Base-by-base conservation (phyloP, 129 eudicot species). In the Centaurea solstitialis region DNA sequence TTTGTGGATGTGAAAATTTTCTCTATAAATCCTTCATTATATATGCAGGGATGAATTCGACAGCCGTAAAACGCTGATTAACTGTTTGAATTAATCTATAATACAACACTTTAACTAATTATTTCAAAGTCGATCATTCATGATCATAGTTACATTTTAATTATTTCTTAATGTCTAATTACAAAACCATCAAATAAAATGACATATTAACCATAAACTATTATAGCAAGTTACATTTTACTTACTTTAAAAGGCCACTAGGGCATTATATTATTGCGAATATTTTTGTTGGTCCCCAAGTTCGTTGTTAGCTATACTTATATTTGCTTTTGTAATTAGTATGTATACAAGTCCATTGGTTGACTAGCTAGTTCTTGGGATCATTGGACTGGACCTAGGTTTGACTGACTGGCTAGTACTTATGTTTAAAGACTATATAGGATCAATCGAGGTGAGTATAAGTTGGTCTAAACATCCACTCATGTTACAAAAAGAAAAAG, bases 111-210 rank as follows among this genome's bases (percentile, higher is more conserved):
- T 26, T 26, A 26, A 26, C 30, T 75, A 50, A 81, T 81, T n/a
- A n/a, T n/a, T n/a, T n/a, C n/a, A n/a, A n/a, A n/a, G n/a, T n/a
- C n/a, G n/a, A n/a, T n/a, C n/a, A n/a, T n/a, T n/a, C n/a, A n/a
- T n/a, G n/a, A n/a, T n/a, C n/a, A n/a, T n/a, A n/a, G n/a, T n/a
- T 75, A 81, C 76, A 68, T 64, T 68, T 68, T 81, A 71, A 75
- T 75, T 68, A 68, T 75, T 68, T 75, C 35, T 24, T 74, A 73
- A 75, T 75, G 64, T 81, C 80, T 81, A 37, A 75, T 75, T 70
- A 81, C 65, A 57, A 9, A 4, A n/a, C n/a, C 9, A n/a, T 75
- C 80, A 82, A 62, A 50, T 68, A 45, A 75, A 6, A 67, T 75
- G 80, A 69, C 80, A 69, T 68, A 35, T 38, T 47, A 68, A 68